Evolutionary conservation across 2,329 filamentous ascomycete species (phyloP).

Genomic region (Didymella keratinophila): DNA sequence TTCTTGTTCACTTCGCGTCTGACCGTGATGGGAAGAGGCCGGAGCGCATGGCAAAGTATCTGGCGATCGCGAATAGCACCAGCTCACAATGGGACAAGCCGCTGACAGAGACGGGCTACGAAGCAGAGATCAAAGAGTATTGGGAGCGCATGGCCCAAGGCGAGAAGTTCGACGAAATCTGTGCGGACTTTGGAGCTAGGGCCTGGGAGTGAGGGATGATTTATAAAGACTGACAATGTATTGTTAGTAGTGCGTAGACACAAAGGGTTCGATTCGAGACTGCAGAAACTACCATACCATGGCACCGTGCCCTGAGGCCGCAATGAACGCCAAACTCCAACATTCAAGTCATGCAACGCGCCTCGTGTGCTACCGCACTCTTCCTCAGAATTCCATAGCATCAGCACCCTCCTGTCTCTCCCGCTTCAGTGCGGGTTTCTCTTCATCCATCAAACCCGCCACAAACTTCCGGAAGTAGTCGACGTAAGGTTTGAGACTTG

Average conservation of each 20-base stretch:
- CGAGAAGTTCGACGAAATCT: neutral
- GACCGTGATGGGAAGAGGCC: neutral
- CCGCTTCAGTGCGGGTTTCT: conserved; percentile 57
- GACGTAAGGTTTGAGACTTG: conserved; percentile 88
- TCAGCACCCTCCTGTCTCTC: conserved; percentile 65
- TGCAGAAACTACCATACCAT: neutral
- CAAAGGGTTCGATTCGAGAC: neutral
- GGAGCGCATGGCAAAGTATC: neutral
- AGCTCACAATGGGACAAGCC: neutral
- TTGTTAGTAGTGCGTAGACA: neutral
- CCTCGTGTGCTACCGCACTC: neutral
- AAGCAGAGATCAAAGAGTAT: neutral
- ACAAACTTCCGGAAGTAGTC: conserved; percentile 90
- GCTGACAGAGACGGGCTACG: neutral
- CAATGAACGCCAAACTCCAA: conserved; percentile 2
- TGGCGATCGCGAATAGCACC: neutral
- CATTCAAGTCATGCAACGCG: conserved; percentile 6
- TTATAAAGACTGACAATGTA: neutral
- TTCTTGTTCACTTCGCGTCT: neutral
- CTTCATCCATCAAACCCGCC: conserved; percentile 77
- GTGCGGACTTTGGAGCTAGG: neutral
- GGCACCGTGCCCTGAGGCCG: neutral
- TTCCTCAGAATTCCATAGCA: conserved; percentile 70
- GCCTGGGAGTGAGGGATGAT: neutral
- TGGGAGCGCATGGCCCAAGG: neutral